Percentiles rank a stretch among this genome's conserved stretches.
Conservation (phyloP, 768 basidiomycete genomes). For the Postia placenta region DNA sequence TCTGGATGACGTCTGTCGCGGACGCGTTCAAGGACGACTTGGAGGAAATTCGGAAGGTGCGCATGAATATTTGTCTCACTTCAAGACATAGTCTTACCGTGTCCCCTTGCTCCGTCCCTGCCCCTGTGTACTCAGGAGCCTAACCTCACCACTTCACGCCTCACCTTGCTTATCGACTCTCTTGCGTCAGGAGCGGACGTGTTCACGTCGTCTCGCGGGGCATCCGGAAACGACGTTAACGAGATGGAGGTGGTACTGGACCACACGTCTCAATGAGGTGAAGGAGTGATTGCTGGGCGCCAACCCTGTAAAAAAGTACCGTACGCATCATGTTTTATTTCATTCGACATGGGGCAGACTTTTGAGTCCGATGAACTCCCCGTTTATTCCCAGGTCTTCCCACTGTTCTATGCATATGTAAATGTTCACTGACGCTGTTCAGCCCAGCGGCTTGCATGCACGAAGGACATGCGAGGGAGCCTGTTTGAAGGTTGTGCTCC, state of each 20-base stretch:
- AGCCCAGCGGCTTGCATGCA: too few species aligned
- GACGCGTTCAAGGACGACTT: conserved; percentile 81
- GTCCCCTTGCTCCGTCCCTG: conserved; percentile 19
- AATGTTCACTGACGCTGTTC: too few species aligned
- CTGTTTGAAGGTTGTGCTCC: too few species aligned
- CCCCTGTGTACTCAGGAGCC: conserved; percentile 41
- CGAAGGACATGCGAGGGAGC: too few species aligned
- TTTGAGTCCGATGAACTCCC: too few species aligned
- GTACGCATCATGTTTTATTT: too few species aligned
- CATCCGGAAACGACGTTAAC: conserved; percentile 33
- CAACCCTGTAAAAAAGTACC: too few species aligned
- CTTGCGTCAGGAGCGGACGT: conserved; percentile 74
- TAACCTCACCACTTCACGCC: conserved; percentile 58
- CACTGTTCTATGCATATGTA: too few species aligned
- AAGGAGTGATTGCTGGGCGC: too few species aligned
- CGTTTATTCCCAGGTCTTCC: too few species aligned
- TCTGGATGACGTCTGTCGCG: conserved; percentile 82
- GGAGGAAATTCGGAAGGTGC: conserved; percentile 76
- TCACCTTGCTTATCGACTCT: conserved; percentile 76
- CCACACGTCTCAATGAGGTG: too few species aligned
- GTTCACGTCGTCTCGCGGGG: conserved; percentile 39
- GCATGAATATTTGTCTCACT: conserved; percentile 13
- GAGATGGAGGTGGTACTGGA: conserved; percentile 76
- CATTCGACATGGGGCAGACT: too few species aligned
- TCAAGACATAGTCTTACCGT: not conserved